These are phyloP conservation scores for Aspergillus brunneoviolaceus DNA, from an alignment of 2,329 filamentous ascomycete genomes.

Conservation along the genomic window DNA sequence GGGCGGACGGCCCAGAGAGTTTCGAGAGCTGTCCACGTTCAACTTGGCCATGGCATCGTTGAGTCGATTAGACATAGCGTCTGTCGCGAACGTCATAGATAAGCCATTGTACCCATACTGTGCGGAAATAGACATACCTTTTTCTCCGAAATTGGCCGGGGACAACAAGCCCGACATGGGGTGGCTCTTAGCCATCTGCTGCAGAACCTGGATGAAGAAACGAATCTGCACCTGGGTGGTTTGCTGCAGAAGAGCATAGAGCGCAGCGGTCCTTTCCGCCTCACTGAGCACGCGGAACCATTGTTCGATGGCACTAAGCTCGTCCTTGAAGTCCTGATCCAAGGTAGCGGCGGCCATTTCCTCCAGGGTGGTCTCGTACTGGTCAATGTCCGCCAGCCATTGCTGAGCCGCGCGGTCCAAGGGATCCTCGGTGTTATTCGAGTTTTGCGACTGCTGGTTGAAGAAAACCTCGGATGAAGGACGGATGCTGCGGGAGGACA, in stretches of 20 bases:
- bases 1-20: conserved; percentile 79
- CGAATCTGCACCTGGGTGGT: conserved; percentile 98
- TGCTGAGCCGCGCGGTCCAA: conserved; percentile 94
- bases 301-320: conserved; percentile 97
- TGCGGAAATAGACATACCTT: conserved; percentile 59
- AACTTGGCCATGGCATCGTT: conserved; percentile 97
- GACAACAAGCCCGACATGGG: conserved; percentile 95
- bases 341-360: conserved; percentile 99
- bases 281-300: conserved; percentile 98
- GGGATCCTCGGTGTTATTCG: conserved; percentile 73
- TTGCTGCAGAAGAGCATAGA: conserved; percentile 95
- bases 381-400: conserved; percentile 98
- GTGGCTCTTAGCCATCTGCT: conserved; percentile 98
- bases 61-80: conserved; percentile 94
- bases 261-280: conserved; percentile 88
- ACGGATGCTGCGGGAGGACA: conserved; percentile 75
- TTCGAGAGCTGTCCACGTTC: conserved; percentile 80
- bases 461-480: conserved; percentile 93
- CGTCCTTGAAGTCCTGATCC: conserved; percentile 99
- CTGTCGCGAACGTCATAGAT: conserved; percentile 47
- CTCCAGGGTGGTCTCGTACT: conserved; percentile 97
- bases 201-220: conserved; percentile 97
- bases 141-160: conserved; percentile 88
- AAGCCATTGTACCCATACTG: conserved; percentile 4
- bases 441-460: conserved; percentile 69